Evolutionary conservation across 352 stramenopile genomes (phyloP).

Genomic region (Phytophthora hybrid): DNA sequence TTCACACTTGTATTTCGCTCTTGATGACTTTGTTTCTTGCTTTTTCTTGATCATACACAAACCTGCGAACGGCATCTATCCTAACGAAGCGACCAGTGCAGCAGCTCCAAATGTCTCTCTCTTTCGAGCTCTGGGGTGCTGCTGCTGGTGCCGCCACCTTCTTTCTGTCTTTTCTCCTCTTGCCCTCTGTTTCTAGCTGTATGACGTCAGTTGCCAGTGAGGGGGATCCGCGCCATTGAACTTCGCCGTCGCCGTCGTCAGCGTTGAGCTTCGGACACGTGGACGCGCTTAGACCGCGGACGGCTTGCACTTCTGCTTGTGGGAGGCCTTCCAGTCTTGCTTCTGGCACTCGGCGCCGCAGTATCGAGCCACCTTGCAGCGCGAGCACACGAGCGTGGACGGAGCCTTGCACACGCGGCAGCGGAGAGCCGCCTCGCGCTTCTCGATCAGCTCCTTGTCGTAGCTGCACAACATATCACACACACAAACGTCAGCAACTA

Average conservation of each 20-base stretch:
- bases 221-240: slow-evolving; percentile 12
- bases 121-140: slow-evolving; percentile 18
- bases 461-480: slow-evolving; percentile 47
- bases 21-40: slow-evolving; percentile 38
- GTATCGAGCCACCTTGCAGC: slow-evolving; percentile 90
- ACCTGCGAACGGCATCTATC: slow-evolving; percentile 46
- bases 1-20: slow-evolving; percentile 26
- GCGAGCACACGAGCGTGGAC: slow-evolving; percentile 84
- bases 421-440: slow-evolving; percentile 71
- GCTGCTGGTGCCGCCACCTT: slow-evolving; percentile 32
- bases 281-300: slow-evolving; percentile 41
- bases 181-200: slow-evolving; percentile 23
- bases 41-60: slow-evolving; percentile 42
- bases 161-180: slow-evolving; percentile 29
- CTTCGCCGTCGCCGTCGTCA: slow-evolving; percentile 28
- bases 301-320: slow-evolving; percentile 90
- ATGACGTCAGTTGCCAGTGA: slow-evolving; percentile 32
- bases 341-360: slow-evolving; percentile 89
- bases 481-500: slow-evolving; percentile 12
- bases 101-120: slow-evolving; percentile 30
- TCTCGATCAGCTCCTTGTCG: slow-evolving; percentile 78
- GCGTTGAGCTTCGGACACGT: slow-evolving; percentile 30
- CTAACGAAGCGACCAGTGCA: slow-evolving; percentile 42
- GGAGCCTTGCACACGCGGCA: slow-evolving; percentile 86
- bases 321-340: slow-evolving; percentile 87